A percentile compares a stretch with the other conserved stretches of the same genome.
phyloP scores from a whole-genome alignment of 2,329 filamentous ascomycete species.

The Penicillium psychrosexuale region DNA sequence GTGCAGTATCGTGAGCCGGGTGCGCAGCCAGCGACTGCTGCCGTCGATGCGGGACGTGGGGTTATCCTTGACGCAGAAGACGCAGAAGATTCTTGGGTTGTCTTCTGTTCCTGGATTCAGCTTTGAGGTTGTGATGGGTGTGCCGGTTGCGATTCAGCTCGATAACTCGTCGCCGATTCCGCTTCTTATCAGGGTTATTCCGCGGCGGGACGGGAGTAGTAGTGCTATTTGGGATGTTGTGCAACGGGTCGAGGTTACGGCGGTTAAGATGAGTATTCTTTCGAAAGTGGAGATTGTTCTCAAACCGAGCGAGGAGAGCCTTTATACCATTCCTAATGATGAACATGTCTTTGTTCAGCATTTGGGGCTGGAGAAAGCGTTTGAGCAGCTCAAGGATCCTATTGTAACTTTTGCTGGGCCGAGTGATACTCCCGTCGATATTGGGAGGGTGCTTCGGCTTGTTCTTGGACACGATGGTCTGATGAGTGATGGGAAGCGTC shows the following conservation, averaged over 20 bases:
- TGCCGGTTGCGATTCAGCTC: constrained; percentile 28
- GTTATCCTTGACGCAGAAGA: constrained; percentile 35
- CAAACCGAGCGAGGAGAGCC: constrained; percentile 8
- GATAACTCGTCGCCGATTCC: constrained; percentile 15
- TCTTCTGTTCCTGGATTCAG: constrained; percentile 33
- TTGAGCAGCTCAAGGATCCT: neutral
- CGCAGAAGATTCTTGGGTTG: constrained; percentile 31
- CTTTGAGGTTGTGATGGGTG: constrained; percentile 26
- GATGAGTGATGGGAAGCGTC: neutral
- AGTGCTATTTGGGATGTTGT: constrained; percentile 8
- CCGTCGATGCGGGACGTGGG: constrained; percentile 31
- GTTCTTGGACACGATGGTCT: constrained; percentile 13
- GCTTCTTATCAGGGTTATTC: constrained; percentile 12
- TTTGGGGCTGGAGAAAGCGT: constrained; percentile 8
- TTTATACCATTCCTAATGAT: neutral
- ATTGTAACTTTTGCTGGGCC: constrained; percentile 7
- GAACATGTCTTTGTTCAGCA: neutral
- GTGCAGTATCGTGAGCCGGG: neutral
- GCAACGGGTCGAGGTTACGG: constrained; percentile 15
- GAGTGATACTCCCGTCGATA: constrained; percentile 8
- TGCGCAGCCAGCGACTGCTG: constrained; percentile 30
- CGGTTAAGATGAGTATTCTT: constrained; percentile 7
- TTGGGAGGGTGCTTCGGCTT: constrained; percentile 18
- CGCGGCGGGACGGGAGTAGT: constrained; percentile 4
- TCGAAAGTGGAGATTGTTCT: constrained; percentile 11